Percentiles rank a stretch among this genome's conserved stretches.
These are phyloP conservation scores for Lepiota venenata DNA, from an alignment of 768 basidiomycete species.

Conservation along the genomic window DNA sequence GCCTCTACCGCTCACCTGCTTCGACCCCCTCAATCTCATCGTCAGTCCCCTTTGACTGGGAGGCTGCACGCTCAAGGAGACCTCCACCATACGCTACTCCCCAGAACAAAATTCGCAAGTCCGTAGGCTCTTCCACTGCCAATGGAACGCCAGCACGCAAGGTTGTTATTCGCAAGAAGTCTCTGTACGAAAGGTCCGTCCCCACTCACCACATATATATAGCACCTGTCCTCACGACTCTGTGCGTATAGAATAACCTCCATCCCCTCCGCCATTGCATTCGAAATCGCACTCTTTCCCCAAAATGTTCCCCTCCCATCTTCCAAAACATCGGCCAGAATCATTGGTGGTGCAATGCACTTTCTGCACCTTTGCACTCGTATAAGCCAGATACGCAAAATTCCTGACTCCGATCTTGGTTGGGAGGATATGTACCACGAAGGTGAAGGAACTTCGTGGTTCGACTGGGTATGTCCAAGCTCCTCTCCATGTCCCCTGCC, in stretches of 20 bases:
- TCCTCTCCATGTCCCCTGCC: not conserved
- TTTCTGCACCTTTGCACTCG: conserved; percentile 65
- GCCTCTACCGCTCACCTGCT: conserved; percentile 56
- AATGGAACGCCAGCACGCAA: conserved; percentile 41
- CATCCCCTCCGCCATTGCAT: conserved; percentile 69
- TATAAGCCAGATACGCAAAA: conserved; percentile 49
- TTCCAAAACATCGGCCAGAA: conserved; percentile 60
- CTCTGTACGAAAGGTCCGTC: conserved; percentile 56
- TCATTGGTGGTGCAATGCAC: conserved; percentile 64
- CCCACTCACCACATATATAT: not conserved
- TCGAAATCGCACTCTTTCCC: conserved; percentile 82
- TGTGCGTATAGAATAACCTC: conserved; percentile 44
- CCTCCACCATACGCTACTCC: conserved; percentile 76
- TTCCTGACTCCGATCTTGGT: conserved; percentile 64
- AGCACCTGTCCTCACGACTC: conserved; percentile 9
- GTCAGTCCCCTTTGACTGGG: conserved; percentile 83
- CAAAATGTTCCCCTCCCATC: conserved; percentile 73
- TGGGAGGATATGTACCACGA: conserved; percentile 81
- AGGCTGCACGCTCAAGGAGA: conserved; percentile 66
- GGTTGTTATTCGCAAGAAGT: conserved; percentile 61
- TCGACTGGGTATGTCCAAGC: conserved; percentile 63
- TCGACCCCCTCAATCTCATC: conserved; percentile 73
- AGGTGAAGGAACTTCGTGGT: conserved; percentile 62
- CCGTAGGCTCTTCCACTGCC: conserved; percentile 25
- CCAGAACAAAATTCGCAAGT: conserved; percentile 41